A percentile compares a stretch with the other conserved stretches of the same genome.
These are phyloP conservation scores for Penicillium salamii DNA, from an alignment of 495 filamentous ascomycete genomes.

Conservation along the genomic window DNA sequence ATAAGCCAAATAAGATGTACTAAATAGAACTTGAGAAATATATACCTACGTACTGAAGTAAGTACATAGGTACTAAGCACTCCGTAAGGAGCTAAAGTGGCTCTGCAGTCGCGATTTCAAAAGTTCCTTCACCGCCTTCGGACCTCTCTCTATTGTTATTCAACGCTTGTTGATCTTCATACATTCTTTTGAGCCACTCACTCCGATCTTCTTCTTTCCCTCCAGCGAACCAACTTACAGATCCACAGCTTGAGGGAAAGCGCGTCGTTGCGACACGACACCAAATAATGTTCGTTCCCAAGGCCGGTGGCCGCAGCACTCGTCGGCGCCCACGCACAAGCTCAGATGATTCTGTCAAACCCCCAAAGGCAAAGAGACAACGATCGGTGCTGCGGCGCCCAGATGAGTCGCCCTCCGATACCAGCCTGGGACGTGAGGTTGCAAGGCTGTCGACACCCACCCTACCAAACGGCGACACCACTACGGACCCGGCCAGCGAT, in stretches of 20 bases:
- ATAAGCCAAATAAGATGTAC: too few relatives aligned
- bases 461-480: constrained; percentile 7
- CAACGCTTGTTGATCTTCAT: not conserved
- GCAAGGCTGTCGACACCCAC: constrained; percentile 12
- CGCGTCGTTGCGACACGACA: constrained; percentile 5
- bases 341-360: constrained; percentile 60
- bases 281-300: constrained; percentile 61
- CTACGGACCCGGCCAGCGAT: constrained; percentile 25
- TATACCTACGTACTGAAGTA: too few relatives aligned
- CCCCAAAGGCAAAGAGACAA: constrained; percentile 71
- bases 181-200: too few relatives aligned
- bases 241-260: constrained; percentile 5
- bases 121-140: constrained; percentile 1
- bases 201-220: too few relatives aligned
- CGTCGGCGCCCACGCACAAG: constrained; percentile 65
- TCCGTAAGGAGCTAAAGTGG: too few relatives aligned
- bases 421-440: constrained; percentile 18
- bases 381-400: constrained; percentile 59
- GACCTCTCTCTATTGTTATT: not conserved
- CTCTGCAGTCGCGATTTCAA: too few relatives aligned
- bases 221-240: too few relatives aligned
- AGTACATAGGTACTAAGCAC: too few relatives aligned
- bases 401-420: constrained; percentile 35
- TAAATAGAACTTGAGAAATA: too few relatives aligned
- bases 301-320: constrained; percentile 54